Conservation (phyloP, 208 protist species). For the Trypanosoma scelopori region DNA sequence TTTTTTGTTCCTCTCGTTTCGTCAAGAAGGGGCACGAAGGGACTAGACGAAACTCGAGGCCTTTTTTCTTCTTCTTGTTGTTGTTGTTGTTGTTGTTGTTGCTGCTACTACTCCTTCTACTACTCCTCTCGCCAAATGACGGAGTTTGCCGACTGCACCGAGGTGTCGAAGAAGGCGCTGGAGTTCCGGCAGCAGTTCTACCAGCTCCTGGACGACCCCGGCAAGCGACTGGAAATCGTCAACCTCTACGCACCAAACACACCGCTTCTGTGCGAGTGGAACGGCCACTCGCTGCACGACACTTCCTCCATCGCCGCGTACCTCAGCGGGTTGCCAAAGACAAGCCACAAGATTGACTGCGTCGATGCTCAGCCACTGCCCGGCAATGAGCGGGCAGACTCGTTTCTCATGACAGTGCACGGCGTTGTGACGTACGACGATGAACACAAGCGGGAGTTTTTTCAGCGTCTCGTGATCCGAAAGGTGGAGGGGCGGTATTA, state of each 20-base stretch:
- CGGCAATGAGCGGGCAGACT: constrained; percentile 72
- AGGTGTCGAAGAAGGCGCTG: constrained; percentile 80
- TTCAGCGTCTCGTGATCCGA: constrained; percentile 82
- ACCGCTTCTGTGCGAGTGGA: constrained; percentile 85
- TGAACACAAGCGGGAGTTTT: constrained; percentile 88
- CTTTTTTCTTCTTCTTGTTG: too few species aligned
- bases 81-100: too few species aligned
- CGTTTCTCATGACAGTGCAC: constrained; percentile 79
- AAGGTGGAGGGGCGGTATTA: constrained; percentile 70
- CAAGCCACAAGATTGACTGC: constrained; percentile 73
- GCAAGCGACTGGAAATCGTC: constrained; percentile 52
- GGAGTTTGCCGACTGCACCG: constrained; percentile 67
- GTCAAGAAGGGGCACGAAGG: too few species aligned
- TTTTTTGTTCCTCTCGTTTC: too few species aligned
- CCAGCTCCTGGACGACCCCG: constrained; percentile 66
- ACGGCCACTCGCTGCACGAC: constrained; percentile 72
- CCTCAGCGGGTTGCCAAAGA: constrained; percentile 64
- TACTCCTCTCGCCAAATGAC: constrained; percentile 23
- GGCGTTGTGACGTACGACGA: constrained; percentile 84
- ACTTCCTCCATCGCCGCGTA: constrained; percentile 58
- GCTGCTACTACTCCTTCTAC: too few species aligned
- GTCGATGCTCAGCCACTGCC: constrained; percentile 91
- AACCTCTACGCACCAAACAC: constrained; percentile 68
- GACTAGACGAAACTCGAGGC: too few species aligned
- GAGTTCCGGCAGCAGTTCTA: constrained; percentile 84